phyloP scores from a whole-genome alignment of 2,329 filamentous ascomycete genomes.

The Trichoderma harzianum region DNA sequence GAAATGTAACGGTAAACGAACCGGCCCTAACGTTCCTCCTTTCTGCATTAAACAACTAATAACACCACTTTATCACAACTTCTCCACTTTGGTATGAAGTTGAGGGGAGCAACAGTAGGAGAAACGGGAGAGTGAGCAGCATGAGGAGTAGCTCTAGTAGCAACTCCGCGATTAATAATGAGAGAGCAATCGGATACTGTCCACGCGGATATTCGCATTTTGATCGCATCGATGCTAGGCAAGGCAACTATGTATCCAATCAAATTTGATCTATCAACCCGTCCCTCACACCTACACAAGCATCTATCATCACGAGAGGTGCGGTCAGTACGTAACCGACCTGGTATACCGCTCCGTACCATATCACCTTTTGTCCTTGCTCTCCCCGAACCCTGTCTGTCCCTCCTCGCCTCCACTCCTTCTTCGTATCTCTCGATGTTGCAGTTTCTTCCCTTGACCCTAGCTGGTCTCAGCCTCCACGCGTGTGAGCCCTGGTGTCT shows the following conservation, averaged over 20 bases:
- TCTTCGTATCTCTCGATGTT: slow-evolving; percentile 18
- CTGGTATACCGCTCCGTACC: background rate
- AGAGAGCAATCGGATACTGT: slow-evolving; percentile 1
- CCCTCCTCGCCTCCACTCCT: background rate
- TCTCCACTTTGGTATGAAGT: slow-evolving; percentile 7
- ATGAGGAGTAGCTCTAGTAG: slow-evolving; percentile 3
- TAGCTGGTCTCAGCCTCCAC: slow-evolving; percentile 15
- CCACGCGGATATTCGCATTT: background rate
- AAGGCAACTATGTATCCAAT: background rate
- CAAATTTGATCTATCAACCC: background rate
- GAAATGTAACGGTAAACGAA: slow-evolving; percentile 19
- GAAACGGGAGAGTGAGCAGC: background rate
- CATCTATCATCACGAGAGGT: background rate
- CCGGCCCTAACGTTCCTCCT: background rate
- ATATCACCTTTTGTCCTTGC: background rate
- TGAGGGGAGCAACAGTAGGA: slow-evolving; percentile 3
- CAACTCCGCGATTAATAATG: background rate
- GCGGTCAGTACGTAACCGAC: background rate
- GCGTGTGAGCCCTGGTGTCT: slow-evolving; percentile 9
- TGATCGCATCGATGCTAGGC: background rate
- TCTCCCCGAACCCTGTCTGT: background rate
- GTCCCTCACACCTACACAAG: background rate
- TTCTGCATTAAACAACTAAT: background rate
- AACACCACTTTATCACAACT: slow-evolving; percentile 1
- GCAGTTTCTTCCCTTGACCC: slow-evolving; percentile 15